Conservation (phyloP, 768 basidiomycete species). For the Termitomyces sp. region DNA sequence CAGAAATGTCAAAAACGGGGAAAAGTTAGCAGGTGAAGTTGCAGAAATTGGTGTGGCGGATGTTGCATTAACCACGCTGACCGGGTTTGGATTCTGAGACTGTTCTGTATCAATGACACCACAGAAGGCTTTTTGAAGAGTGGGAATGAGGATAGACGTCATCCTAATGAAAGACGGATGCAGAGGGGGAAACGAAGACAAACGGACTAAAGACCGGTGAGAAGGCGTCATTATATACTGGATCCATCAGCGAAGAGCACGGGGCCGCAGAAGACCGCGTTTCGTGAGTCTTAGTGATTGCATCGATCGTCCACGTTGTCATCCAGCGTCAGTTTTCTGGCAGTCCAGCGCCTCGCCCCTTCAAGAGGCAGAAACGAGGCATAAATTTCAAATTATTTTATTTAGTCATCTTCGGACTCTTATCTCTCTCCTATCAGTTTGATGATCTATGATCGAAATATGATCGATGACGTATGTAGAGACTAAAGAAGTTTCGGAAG, state of each 20-base stretch:
- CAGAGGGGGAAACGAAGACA: not conserved
- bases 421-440: not conserved
- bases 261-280: not conserved
- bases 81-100: constrained; percentile 11
- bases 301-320: not conserved
- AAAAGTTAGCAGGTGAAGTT: constrained; percentile 13
- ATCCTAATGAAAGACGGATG: not conserved
- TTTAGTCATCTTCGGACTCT: no score
- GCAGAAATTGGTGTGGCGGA: not conserved
- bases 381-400: not conserved
- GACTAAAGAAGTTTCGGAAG: no score
- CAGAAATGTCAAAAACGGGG: constrained; percentile 17
- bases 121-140: constrained; percentile 40
- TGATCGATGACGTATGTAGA: not conserved
- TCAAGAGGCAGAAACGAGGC: not conserved
- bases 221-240: not conserved
- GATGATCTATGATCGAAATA: not conserved
- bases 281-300: constrained; percentile 2
- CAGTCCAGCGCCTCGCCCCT: not conserved
- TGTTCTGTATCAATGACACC: not conserved
- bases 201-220: not conserved
- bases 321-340: not conserved
- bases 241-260: not conserved
- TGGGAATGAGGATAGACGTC: constrained; percentile 12
- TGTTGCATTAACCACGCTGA: not conserved